Base-by-base conservation (phyloP, 805 yeast species). In the Pichia insulana region DNA sequence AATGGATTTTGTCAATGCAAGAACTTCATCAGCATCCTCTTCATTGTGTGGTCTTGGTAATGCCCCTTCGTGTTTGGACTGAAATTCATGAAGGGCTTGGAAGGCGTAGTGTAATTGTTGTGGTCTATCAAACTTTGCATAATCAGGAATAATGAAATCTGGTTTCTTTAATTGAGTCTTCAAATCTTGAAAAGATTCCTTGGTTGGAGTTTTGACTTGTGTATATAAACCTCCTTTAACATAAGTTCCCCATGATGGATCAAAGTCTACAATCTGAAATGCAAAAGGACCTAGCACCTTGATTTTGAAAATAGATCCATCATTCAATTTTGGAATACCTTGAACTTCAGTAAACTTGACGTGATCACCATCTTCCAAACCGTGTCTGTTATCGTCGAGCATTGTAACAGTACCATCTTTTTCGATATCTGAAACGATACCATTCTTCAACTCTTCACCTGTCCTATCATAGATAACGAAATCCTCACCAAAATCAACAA, bases 221-320 rank as follows among this genome's bases (percentile, higher is more conserved):
- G 88, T 83, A 69, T 85, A 92, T 38, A 85, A 69, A 49, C 99
- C 99, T 39, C 96, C 96, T 55, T 78, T 79, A 40, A 67, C 62
- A 58, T 87, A 92, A 2, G 69, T 62, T 18, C 89, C 95, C 63
- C 64, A 69, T 20, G 63, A 51, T 18, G 68, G 67, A 48, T 73
- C 75, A 44, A 76, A 68, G 42, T 76, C 72, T 45, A 90, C 76
- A 30, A 59, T 40, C 57, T 76, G 79, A 70, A 84, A 92, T 2
- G 97, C 94, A 58, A 76, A 88, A n/a, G 98, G 98, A 13, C 97
- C 98, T 46, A 83, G 70, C 2, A 88, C 97, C 57, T 79, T 82
- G 41, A 92, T 76, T 58, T 83, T 82, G 58, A 70, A 78, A 13
- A 87, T 73, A 43, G 73, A 65, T 5, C 90, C 95, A 11, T 79